phyloP scores from a whole-genome alignment of 148 eudicot genomes.

The Drosera capensis region DNA sequence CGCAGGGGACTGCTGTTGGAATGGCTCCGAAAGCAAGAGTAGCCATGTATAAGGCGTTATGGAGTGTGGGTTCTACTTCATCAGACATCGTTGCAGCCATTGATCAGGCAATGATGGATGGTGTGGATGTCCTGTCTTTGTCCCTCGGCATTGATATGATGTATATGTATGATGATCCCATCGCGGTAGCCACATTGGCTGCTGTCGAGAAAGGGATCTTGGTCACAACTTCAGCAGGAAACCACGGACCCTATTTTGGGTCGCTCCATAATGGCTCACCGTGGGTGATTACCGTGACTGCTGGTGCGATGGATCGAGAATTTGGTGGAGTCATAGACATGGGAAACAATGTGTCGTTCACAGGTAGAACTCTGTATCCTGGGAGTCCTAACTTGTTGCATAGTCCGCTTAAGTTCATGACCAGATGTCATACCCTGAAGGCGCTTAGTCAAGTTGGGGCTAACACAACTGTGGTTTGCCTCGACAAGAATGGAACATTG shows the following conservation, averaged over 20 bases:
- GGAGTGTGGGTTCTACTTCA: conserved; percentile 25
- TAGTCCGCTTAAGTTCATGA: too few relatives aligned
- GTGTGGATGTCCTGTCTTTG: conserved; percentile 49
- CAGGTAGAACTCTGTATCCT: conserved; percentile 22
- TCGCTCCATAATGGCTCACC: conserved; percentile 55
- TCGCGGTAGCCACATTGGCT: conserved; percentile 44
- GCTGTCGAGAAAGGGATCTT: conserved; percentile 46
- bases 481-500: too few relatives aligned
- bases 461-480: too few relatives aligned
- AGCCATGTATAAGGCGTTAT: conserved; percentile 55
- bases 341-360: conserved; percentile 23
- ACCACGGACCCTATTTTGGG: conserved; percentile 27
- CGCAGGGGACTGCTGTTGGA: conserved; percentile 42
- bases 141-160: conserved; percentile 28
- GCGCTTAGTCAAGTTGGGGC: too few relatives aligned
- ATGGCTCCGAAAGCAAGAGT: conserved; percentile 54
- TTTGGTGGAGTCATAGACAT: conserved; percentile 25
- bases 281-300: conserved; percentile 36
- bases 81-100: conserved; percentile 48
- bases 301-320: conserved; percentile 44
- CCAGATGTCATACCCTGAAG: too few relatives aligned
- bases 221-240: conserved; percentile 53
- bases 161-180: conserved; percentile 28
- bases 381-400: conserved; percentile 11
- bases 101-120: conserved; percentile 46